A percentile compares a stretch with the other conserved stretches of the same genome.
Evolutionary conservation across 768 basidiomycete species (phyloP).

Genomic region (Hypholoma sublateritium): DNA sequence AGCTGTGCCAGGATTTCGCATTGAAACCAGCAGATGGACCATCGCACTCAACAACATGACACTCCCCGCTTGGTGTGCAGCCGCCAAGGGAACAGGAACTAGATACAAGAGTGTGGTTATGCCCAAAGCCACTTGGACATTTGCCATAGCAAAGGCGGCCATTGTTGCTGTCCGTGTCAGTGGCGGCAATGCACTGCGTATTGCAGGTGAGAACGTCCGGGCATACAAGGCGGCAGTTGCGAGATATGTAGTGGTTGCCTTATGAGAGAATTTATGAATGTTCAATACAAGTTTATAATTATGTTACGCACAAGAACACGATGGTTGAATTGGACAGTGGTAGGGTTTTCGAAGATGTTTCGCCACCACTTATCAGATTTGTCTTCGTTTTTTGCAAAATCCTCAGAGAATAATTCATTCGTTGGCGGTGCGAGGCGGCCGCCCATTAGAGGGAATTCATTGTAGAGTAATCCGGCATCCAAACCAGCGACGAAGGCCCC

Average conservation of each 20-base stretch:
- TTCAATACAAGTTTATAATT: not conserved
- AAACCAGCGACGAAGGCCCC: conserved; percentile 98
- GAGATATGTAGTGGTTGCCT: conserved; percentile 83
- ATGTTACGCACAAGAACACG: conserved; percentile 72
- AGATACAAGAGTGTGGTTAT: conserved; percentile 84
- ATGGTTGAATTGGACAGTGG: conserved; percentile 97
- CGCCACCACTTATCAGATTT: conserved; percentile 89
- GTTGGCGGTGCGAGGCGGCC: conserved; percentile 78
- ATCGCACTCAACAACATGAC: conserved; percentile 83
- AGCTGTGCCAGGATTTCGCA: conserved; percentile 68
- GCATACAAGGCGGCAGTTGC: conserved; percentile 64
- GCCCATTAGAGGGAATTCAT: conserved; percentile 98
- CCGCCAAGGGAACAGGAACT: conserved; percentile 90
- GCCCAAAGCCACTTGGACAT: conserved; percentile 71
- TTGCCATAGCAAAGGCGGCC: conserved; percentile 75
- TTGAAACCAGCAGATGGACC: conserved; percentile 69
- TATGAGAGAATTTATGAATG: not conserved
- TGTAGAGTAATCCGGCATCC: conserved; percentile 96
- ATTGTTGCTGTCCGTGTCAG: conserved; percentile 49
- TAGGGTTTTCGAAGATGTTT: conserved; percentile 96
- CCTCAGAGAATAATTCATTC: conserved; percentile 76
- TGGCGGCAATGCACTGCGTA: conserved; percentile 69
- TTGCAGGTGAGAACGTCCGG: conserved; percentile 50
- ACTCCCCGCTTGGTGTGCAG: conserved; percentile 94
- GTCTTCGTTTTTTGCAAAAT: conserved; percentile 71